Evolutionary conservation across 2,329 filamentous ascomycete species (phyloP).

Genomic region (Corinectria fuckeliana): DNA sequence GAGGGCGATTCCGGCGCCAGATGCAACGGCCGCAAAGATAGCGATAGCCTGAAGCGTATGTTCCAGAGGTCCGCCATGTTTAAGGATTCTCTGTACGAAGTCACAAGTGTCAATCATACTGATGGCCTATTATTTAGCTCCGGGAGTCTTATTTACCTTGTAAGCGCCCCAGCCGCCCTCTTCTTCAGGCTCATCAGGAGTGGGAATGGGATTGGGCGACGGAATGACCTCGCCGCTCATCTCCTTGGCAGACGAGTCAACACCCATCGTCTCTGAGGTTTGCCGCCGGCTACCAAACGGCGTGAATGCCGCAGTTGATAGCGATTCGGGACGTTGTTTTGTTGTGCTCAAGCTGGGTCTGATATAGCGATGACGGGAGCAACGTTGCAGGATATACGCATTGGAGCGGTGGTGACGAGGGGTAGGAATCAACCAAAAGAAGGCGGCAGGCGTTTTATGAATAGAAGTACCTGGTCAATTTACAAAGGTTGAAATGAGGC

Average conservation of each 20-base stretch:
- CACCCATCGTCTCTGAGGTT: not conserved
- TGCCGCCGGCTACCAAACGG: not conserved
- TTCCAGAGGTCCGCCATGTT: constrained; percentile 38
- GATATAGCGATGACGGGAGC: not conserved
- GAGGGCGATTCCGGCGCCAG: constrained; percentile 46
- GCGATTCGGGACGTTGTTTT: not conserved
- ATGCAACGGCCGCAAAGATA: constrained; percentile 43
- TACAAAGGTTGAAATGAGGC: not conserved
- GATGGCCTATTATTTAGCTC: not conserved
- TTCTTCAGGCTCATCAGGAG: not conserved
- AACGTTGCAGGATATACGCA: not conserved
- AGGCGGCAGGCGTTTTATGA: not conserved
- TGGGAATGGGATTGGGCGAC: not conserved
- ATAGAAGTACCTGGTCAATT: too few species aligned
- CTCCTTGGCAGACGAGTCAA: not conserved
- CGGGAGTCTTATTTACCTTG: constrained; percentile 20
- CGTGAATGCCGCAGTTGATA: not conserved
- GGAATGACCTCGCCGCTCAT: not conserved
- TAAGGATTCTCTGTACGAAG: constrained; percentile 39
- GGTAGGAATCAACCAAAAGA: not conserved
- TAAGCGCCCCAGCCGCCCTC: constrained; percentile 21
- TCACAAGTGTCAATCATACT: constrained; percentile 12
- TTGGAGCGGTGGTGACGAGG: not conserved
- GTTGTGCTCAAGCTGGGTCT: too few species aligned
- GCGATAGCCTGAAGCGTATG: constrained; percentile 38